Conservation (phyloP, 1,284 basidiomycete species). For the Mycena citricolor region DNA sequence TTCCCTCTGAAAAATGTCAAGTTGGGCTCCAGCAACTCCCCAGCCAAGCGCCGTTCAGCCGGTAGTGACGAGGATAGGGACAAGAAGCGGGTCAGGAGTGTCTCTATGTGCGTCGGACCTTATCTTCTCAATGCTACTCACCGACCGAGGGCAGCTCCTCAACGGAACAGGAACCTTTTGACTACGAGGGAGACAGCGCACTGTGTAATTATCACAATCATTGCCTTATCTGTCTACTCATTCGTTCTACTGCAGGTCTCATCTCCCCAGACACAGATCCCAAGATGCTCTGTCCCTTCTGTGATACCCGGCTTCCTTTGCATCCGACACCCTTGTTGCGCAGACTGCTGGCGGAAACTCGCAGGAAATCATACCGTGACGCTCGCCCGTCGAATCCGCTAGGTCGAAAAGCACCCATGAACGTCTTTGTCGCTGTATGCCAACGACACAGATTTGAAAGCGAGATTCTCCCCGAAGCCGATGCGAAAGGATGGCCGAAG, state of each 20-base stretch:
- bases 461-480: conserved; percentile 65
- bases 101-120: conserved; percentile 11
- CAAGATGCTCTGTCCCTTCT: conserved; percentile 70
- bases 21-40: conserved; percentile 1
- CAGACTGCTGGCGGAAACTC: conserved; percentile 49
- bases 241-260: conserved; percentile 41
- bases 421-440: conserved; percentile 62
- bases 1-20: conserved; percentile 5
- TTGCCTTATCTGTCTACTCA: conserved; percentile 3
- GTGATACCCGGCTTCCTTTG: conserved; percentile 63
- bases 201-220: conserved; percentile 18
- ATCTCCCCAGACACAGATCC: conserved; percentile 53
- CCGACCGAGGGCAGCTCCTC: not conserved
- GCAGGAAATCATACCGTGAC: conserved; percentile 50
- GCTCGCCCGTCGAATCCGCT: conserved; percentile 64
- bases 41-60: conserved; percentile 15
- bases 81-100: conserved; percentile 17
- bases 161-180: conserved; percentile 5
- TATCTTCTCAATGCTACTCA: not conserved
- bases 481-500: conserved; percentile 69
- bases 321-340: conserved; percentile 58
- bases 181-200: conserved; percentile 21
- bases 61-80: conserved; percentile 18
- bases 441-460: conserved; percentile 74
- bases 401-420: conserved; percentile 62